Conservation (phyloP, 2,329 filamentous ascomycete genomes). For the Pezicula neosporulosa region DNA sequence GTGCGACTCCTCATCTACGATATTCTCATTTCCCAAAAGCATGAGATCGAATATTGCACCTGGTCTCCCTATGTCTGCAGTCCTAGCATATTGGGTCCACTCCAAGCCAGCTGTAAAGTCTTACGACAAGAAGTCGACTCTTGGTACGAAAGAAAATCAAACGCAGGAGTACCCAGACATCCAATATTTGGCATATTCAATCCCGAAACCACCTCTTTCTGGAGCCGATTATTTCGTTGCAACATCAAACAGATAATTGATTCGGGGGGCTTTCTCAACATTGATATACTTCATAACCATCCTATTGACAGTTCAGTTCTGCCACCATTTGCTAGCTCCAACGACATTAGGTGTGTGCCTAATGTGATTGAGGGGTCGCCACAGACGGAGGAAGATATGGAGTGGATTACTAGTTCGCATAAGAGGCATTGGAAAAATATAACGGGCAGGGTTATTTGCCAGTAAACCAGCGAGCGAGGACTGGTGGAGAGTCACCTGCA, state of each 20-base stretch:
- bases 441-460: too few relatives aligned
- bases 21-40: neutral
- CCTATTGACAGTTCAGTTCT: neutral
- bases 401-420: too few relatives aligned
- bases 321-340: neutral
- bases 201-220: neutral
- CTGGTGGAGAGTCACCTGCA: too few relatives aligned
- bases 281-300: neutral
- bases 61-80: neutral
- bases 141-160: neutral
- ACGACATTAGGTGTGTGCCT: neutral
- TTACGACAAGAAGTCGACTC: neutral
- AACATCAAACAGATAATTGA: neutral
- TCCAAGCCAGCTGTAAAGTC: neutral
- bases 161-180: neutral
- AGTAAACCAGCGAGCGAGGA: too few relatives aligned
- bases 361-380: neutral
- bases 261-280: neutral
- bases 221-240: neutral
- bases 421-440: too few relatives aligned
- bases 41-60: neutral
- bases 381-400: too few relatives aligned
- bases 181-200: neutral
- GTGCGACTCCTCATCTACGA: neutral
- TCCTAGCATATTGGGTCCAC: neutral